Conservation (phyloP, 2,329 filamentous ascomycete species). For the Cercospora sp. region DNA sequence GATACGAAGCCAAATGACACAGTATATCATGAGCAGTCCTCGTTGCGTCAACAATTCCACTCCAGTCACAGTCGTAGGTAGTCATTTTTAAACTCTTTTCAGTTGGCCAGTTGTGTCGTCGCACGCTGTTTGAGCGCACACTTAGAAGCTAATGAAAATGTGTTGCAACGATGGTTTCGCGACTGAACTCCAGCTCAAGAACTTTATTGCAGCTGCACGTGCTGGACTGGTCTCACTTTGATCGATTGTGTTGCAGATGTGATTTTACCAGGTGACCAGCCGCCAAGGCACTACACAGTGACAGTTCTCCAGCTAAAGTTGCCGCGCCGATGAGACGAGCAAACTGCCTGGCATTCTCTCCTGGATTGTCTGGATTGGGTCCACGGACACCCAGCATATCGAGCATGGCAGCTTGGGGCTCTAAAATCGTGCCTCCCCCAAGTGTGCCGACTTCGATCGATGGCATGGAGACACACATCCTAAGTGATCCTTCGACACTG, state of each 20-base stretch:
- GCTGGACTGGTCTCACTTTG: constrained; percentile 33
- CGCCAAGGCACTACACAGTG: constrained; percentile 85
- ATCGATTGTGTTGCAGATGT: constrained; percentile 96
- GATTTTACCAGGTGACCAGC: constrained; percentile 88
- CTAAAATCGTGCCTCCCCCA: constrained; percentile 92
- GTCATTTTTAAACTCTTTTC: too few relatives aligned
- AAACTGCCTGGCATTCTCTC: constrained; percentile 85
- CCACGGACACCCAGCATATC: constrained; percentile 92
- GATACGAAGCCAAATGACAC: too few relatives aligned
- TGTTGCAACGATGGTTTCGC: too few relatives aligned
- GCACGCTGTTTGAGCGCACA: too few relatives aligned
- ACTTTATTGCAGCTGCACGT: too few relatives aligned
- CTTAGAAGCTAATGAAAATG: too few relatives aligned
- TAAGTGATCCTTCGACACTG: constrained; percentile 78
- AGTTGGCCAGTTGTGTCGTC: too few relatives aligned
- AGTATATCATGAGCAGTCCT: too few relatives aligned
- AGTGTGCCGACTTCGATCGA: constrained; percentile 97
- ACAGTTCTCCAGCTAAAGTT: constrained; percentile 87
- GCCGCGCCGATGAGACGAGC: constrained; percentile 85
- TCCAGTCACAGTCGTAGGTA: too few relatives aligned
- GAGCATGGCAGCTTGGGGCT: constrained; percentile 94
- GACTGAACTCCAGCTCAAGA: too few relatives aligned
- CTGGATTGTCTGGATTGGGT: constrained; percentile 82
- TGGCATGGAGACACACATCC: constrained; percentile 98
- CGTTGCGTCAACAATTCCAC: too few relatives aligned